Evolutionary conservation across 306 rosid genomes (phyloP).

Genomic region (Prunus mira): DNA sequence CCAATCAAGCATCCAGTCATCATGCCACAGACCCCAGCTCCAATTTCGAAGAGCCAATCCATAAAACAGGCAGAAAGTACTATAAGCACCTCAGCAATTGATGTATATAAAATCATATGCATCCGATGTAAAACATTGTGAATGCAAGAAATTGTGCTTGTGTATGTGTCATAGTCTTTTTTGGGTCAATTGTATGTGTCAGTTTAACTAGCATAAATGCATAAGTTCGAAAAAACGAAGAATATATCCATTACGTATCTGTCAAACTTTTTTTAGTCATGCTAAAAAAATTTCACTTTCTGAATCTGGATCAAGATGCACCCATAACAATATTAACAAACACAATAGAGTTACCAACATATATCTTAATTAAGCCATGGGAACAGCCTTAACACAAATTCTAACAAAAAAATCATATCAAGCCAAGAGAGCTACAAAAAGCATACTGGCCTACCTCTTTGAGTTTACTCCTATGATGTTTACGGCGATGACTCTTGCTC

Average conservation of each 20-base stretch:
- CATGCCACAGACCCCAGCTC: constrained; percentile 98
- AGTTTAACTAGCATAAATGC: neutral
- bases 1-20: constrained; percentile 55
- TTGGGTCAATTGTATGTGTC: no score
- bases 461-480: constrained; percentile 57
- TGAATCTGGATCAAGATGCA: constrained; percentile 1
- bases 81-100: constrained; percentile 51
- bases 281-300: neutral
- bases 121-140: neutral
- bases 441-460: constrained; percentile 69
- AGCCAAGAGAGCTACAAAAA: constrained; percentile 11
- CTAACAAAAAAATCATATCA: neutral
- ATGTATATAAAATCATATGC: neutral
- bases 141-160: neutral
- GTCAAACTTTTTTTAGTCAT: neutral
- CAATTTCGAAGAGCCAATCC: constrained; percentile 89
- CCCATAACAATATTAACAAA: neutral
- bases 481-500: constrained; percentile 61
- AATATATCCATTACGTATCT: neutral
- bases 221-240: neutral
- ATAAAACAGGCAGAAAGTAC: constrained; percentile 66
- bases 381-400: neutral
- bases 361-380: neutral
- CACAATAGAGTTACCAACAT: neutral
- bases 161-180: neutral